These are phyloP conservation scores for Gleditsia sinensis DNA, from an alignment of 306 rosid species.

Conservation along the genomic window DNA sequence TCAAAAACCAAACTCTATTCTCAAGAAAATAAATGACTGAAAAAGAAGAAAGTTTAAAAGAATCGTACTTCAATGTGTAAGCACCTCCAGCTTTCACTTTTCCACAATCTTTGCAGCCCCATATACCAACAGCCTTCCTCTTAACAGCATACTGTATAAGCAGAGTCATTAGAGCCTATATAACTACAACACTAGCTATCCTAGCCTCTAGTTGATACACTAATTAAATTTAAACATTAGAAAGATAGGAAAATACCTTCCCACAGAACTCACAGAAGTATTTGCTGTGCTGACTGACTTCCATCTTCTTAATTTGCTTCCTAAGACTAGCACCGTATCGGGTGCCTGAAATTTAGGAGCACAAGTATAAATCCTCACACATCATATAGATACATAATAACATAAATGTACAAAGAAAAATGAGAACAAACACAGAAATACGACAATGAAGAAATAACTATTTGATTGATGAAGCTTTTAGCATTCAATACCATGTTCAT, in stretches of 20 bases:
- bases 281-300: conserved; percentile 67
- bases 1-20: background rate
- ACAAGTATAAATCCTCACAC: background rate
- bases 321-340: conserved; percentile 71
- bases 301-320: conserved; percentile 73
- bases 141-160: conserved; percentile 51
- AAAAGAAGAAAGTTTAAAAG: background rate
- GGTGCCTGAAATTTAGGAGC: conserved; percentile 44
- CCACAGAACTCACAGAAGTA: conserved; percentile 67
- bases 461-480: background rate
- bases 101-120: conserved; percentile 74
- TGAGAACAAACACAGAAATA: background rate
- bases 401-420: background rate
- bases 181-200: background rate
- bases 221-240: background rate
- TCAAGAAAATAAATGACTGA: background rate
- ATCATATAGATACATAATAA: background rate
- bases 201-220: background rate
- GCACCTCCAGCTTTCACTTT: conserved; percentile 71
- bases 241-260: conserved; percentile 39
- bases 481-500: background rate
- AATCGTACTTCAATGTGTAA: conserved; percentile 56
- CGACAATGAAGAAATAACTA: background rate
- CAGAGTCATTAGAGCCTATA: background rate
- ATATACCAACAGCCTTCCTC: conserved; percentile 65